These are phyloP conservation scores for Trichoderma sp. DNA, from an alignment of 2,329 filamentous ascomycete species.

Conservation along the genomic window DNA sequence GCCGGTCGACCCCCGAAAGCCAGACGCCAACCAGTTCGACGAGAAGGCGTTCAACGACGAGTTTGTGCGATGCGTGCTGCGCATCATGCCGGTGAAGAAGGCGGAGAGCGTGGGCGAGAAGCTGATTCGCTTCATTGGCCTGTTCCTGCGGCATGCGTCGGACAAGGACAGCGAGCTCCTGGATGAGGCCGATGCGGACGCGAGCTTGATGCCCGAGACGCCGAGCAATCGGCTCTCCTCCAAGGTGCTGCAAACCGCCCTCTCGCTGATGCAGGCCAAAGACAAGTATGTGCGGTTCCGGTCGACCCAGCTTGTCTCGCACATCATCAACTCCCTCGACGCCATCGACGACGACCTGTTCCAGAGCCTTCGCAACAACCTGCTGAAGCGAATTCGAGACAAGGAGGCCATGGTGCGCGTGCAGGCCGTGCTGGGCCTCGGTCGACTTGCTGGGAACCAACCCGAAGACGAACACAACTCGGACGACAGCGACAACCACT, in stretches of 20 bases:
- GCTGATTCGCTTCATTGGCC: slow-evolving; percentile 80
- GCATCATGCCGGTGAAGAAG: slow-evolving; percentile 87
- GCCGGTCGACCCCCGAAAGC: slow-evolving; percentile 55
- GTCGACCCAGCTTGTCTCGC: slow-evolving; percentile 84
- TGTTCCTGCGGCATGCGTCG: slow-evolving; percentile 75
- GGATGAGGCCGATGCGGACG: slow-evolving; percentile 66
- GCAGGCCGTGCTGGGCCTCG: slow-evolving; percentile 89
- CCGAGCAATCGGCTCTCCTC: slow-evolving; percentile 79
- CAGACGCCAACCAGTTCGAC: slow-evolving; percentile 67
- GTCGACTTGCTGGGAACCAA: slow-evolving; percentile 77
- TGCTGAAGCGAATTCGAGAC: slow-evolving; percentile 85
- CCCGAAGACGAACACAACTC: slow-evolving; percentile 70
- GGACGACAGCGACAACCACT: slow-evolving; percentile 67
- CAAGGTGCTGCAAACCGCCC: slow-evolving; percentile 69
- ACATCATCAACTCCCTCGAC: slow-evolving; percentile 90
- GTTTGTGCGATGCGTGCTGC: slow-evolving; percentile 77
- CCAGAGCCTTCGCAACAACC: slow-evolving; percentile 73
- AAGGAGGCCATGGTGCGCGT: slow-evolving; percentile 92
- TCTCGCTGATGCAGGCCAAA: slow-evolving; percentile 79
- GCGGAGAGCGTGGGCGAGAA: slow-evolving; percentile 86
- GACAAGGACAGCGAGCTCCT: slow-evolving; percentile 72
- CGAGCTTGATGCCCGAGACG: slow-evolving; percentile 74
- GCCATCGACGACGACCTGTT: slow-evolving; percentile 92
- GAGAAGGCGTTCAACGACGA: slow-evolving; percentile 88
- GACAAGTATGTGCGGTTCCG: slow-evolving; percentile 92